Conservation (phyloP, 2,329 filamentous ascomycete genomes). For the Fusarium tanahbumbuense region DNA sequence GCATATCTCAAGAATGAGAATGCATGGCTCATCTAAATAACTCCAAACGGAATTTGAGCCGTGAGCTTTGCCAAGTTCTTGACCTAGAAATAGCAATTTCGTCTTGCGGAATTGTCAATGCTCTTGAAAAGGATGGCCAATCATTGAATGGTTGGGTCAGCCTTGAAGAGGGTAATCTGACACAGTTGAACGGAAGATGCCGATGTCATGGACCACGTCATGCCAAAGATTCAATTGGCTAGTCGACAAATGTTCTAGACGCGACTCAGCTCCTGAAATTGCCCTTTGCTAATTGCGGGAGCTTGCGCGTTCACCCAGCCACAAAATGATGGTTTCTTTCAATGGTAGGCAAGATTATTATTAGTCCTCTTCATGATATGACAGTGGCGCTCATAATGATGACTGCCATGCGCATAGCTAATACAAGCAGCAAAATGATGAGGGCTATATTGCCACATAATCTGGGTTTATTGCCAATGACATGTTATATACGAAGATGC, state of each 20-base stretch:
- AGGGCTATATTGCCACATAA: not conserved
- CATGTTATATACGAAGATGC: not conserved
- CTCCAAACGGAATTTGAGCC: accelerated
- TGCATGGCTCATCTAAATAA: too few relatives aligned
- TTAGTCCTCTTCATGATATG: too few relatives aligned
- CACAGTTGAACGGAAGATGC: not conserved
- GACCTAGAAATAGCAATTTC: too few relatives aligned
- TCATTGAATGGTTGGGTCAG: not conserved
- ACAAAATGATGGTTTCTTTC: too few relatives aligned
- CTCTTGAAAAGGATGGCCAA: too few relatives aligned
- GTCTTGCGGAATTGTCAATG: too few relatives aligned
- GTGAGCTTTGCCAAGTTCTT: too few relatives aligned
- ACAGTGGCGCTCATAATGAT: not conserved
- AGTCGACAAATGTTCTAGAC: accelerated
- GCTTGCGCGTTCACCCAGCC: not conserved
- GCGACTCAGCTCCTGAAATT: too few relatives aligned
- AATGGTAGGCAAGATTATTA: too few relatives aligned
- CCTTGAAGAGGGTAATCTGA: accelerated
- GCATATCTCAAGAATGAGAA: accelerated
- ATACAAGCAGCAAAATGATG: too few relatives aligned
- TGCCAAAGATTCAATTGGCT: not conserved
- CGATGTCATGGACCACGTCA: not conserved
- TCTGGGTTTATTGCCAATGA: not conserved
- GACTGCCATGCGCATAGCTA: not conserved
- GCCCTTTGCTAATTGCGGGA: not conserved